phyloP scores from a whole-genome alignment of 2,329 filamentous ascomycete genomes.

The Aspergillus sojae region DNA sequence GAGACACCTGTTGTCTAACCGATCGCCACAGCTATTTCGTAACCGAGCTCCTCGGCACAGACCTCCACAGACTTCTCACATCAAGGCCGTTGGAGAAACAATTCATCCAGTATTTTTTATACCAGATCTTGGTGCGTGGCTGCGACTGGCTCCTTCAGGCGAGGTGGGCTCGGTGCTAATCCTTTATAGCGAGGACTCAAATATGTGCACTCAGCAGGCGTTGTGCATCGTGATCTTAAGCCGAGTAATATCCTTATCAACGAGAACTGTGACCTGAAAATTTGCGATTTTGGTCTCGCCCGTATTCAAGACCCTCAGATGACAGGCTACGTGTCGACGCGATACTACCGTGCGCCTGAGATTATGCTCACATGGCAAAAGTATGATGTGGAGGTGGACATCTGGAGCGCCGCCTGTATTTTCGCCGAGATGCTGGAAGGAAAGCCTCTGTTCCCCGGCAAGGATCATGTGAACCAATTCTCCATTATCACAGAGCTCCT shows the following conservation, averaged over 20 bases:
- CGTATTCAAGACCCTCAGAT: slow-evolving; percentile 99
- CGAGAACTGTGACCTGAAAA: slow-evolving; percentile 99
- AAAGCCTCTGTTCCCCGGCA: slow-evolving; percentile 96
- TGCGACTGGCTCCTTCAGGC: not conserved
- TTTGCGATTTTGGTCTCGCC: slow-evolving; percentile 96
- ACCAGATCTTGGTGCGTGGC: slow-evolving; percentile 87
- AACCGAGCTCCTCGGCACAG: slow-evolving; percentile 94
- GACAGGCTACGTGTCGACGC: slow-evolving; percentile 97
- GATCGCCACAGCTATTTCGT: slow-evolving; percentile 78
- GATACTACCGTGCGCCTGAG: slow-evolving; percentile 97
- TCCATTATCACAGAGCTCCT: slow-evolving; percentile 98
- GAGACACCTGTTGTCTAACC: slow-evolving; percentile 12
- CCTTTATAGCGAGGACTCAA: slow-evolving; percentile 80
- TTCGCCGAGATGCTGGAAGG: slow-evolving; percentile 99
- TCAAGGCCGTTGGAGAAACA: slow-evolving; percentile 97
- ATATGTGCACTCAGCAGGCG: slow-evolving; percentile 97
- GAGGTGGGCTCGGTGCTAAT: slow-evolving; percentile 20
- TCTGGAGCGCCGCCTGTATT: slow-evolving; percentile 99
- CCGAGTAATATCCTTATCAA: slow-evolving; percentile 99
- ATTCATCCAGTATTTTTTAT: slow-evolving; percentile 99
- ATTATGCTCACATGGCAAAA: slow-evolving; percentile 99
- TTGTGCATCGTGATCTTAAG: slow-evolving; percentile 96
- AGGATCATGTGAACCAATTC: slow-evolving; percentile 99
- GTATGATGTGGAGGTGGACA: slow-evolving; percentile 98
- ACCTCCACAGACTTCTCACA: slow-evolving; percentile 91